Conservation (phyloP, 116 monocot species). For the Dioscorea cayenensis region DNA sequence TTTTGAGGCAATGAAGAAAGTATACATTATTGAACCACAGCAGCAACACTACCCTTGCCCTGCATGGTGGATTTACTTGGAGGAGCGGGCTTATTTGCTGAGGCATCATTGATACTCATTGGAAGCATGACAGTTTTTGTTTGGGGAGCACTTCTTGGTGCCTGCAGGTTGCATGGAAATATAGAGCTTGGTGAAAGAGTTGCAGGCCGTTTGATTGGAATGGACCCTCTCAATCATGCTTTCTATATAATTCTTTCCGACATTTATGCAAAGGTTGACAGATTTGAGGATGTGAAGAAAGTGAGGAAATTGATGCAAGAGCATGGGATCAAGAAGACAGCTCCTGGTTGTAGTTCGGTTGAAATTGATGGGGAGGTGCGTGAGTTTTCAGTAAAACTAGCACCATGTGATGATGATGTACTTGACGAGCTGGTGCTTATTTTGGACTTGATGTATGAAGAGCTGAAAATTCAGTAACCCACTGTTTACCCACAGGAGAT, state of each 20-base stretch:
- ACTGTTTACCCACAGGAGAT: background rate
- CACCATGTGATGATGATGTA: background rate
- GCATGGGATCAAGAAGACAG: slow-evolving; percentile 39
- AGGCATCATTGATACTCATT: slow-evolving; percentile 40
- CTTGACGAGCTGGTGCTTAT: slow-evolving; percentile 24
- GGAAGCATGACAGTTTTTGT: slow-evolving; percentile 53
- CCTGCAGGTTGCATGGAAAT: slow-evolving; percentile 57
- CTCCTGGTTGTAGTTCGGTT: slow-evolving; percentile 55
- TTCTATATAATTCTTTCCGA: slow-evolving; percentile 48
- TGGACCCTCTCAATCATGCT: slow-evolving; percentile 47
- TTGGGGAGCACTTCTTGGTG: slow-evolving; percentile 61
- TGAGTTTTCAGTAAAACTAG: slow-evolving; percentile 44
- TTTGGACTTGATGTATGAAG: slow-evolving; percentile 17
- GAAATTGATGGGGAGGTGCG: slow-evolving; percentile 51
- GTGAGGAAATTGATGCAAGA: slow-evolving; percentile 38
- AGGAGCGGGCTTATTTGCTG: slow-evolving; percentile 34
- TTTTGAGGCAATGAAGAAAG: slow-evolving; percentile 34
- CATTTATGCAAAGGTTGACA: slow-evolving; percentile 44
- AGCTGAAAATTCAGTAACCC: slow-evolving; percentile 13
- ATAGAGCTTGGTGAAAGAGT: slow-evolving; percentile 38
- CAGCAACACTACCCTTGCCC: slow-evolving; percentile 49
- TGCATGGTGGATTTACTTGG: slow-evolving; percentile 67
- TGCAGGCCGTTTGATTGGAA: slow-evolving; percentile 23
- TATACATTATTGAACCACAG: slow-evolving; percentile 38
- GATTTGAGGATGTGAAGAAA: slow-evolving; percentile 33